Percentiles rank a stretch among this genome's conserved stretches.
These are phyloP conservation scores for Typha latifolia DNA, from an alignment of 176 grass and related monocot genomes.

Conservation along the genomic window DNA sequence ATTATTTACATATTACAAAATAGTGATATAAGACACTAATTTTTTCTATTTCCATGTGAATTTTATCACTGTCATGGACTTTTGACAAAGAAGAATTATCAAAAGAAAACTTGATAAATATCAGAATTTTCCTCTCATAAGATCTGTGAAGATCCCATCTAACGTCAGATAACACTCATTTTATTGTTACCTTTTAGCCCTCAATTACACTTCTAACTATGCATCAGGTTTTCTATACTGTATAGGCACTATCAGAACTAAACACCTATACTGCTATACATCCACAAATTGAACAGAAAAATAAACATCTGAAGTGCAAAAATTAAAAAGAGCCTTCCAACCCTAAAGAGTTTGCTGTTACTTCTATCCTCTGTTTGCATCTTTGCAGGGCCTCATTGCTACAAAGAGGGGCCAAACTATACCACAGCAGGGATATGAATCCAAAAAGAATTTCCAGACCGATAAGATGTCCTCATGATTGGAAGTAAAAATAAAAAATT, in stretches of 20 bases:
- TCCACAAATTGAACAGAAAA: not conserved
- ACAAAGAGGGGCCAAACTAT: not conserved
- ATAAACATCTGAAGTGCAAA: not conserved
- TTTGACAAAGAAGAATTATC: not conserved
- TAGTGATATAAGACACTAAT: no score
- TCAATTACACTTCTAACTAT: not conserved
- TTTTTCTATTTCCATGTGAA: no score
- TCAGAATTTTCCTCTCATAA: not conserved
- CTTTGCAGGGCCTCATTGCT: conserved; percentile 55
- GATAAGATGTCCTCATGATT: not conserved
- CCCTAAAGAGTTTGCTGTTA: conserved; percentile 51
- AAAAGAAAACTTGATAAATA: not conserved
- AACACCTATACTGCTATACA: not conserved
- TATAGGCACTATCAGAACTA: not conserved
- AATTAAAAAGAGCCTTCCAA: conserved; percentile 42
- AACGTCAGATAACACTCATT: not conserved
- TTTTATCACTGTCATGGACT: not conserved
- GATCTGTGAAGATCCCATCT: not conserved
- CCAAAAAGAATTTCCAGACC: not conserved
- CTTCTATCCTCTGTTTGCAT: conserved; percentile 62
- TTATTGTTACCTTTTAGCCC: not conserved
- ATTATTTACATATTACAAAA: no score
- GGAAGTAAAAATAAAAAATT: no score
- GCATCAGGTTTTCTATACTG: no score
- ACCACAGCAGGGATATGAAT: conserved; percentile 6